Conservation (phyloP, 2,329 filamentous ascomycete species). For the Calonectria naviculata region DNA sequence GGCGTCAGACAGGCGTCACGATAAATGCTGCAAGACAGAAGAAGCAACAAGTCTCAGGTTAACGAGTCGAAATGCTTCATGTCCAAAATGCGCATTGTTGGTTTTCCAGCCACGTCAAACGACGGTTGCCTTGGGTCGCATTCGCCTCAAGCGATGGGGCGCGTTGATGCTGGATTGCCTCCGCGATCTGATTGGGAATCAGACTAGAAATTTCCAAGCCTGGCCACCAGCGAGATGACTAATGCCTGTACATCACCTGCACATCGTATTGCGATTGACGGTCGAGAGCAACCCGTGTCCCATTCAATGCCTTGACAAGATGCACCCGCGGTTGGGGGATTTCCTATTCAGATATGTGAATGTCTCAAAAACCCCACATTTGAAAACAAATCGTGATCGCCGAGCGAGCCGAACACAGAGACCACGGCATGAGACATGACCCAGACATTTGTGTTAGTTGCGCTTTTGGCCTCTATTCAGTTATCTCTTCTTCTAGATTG, state of each 20-base stretch:
- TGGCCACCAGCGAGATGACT: slow-evolving; percentile 29
- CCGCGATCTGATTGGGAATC: slow-evolving; percentile 20
- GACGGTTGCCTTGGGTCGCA: slow-evolving; percentile 34
- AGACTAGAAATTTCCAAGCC: slow-evolving; percentile 38
- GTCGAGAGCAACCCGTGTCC: neutral
- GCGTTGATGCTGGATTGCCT: slow-evolving; percentile 20
- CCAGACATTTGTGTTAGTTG: neutral
- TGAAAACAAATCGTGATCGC: neutral
- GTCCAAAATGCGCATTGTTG: neutral
- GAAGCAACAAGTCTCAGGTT: neutral
- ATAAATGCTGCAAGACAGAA: neutral
- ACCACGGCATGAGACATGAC: neutral
- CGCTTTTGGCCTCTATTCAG: no score
- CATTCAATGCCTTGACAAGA: neutral
- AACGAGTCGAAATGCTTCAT: neutral
- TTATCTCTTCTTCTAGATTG: neutral
- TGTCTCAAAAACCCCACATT: neutral
- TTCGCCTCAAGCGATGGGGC: slow-evolving; percentile 18
- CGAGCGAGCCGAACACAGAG: neutral
- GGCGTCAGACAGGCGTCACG: neutral
- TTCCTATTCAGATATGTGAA: neutral
- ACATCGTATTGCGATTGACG: neutral
- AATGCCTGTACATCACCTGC: slow-evolving; percentile 20
- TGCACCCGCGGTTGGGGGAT: neutral
- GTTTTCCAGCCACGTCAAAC: slow-evolving; percentile 34